Conservation (phyloP, 208 protist genomes). For the Porcisia deanei region DNA sequence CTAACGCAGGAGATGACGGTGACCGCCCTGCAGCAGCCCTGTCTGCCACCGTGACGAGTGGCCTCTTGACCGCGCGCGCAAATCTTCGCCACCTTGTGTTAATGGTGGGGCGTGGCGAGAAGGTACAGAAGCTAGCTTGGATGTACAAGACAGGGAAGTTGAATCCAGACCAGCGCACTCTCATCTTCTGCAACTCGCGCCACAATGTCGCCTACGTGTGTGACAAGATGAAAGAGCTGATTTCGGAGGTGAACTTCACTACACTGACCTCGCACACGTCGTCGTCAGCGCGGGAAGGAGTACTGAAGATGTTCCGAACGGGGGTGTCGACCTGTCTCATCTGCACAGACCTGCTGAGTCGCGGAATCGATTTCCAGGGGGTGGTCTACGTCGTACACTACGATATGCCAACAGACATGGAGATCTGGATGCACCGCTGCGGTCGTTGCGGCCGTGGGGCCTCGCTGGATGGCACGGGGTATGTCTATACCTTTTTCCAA, state of each 20-base stretch:
- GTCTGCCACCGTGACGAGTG: conserved; percentile 1
- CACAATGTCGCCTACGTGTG: conserved; percentile 82
- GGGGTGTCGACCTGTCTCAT: conserved; percentile 95
- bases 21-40: not conserved
- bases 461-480: conserved; percentile 36
- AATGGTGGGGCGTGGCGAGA: conserved; percentile 74
- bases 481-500: conserved; percentile 87
- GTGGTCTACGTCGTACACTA: conserved; percentile 98
- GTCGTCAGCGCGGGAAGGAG: conserved; percentile 50
- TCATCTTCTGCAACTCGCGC: conserved; percentile 90
- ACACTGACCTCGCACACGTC: conserved; percentile 70
- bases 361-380: conserved; percentile 96
- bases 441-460: conserved; percentile 94
- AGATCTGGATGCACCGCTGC: conserved; percentile 97
- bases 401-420: conserved; percentile 96
- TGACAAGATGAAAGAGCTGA: conserved; percentile 46
- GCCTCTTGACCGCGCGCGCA: conserved; percentile 20
- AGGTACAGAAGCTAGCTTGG: conserved; percentile 67
- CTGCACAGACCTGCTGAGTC: conserved; percentile 98
- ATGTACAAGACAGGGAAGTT: conserved; percentile 74
- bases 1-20: not conserved
- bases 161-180: conserved; percentile 55
- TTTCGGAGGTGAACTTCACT: conserved; percentile 52
- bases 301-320: conserved; percentile 92
- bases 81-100: conserved; percentile 56